phyloP scores from a whole-genome alignment of 1,284 basidiomycete species.

The Pisolithus thermaeus region DNA sequence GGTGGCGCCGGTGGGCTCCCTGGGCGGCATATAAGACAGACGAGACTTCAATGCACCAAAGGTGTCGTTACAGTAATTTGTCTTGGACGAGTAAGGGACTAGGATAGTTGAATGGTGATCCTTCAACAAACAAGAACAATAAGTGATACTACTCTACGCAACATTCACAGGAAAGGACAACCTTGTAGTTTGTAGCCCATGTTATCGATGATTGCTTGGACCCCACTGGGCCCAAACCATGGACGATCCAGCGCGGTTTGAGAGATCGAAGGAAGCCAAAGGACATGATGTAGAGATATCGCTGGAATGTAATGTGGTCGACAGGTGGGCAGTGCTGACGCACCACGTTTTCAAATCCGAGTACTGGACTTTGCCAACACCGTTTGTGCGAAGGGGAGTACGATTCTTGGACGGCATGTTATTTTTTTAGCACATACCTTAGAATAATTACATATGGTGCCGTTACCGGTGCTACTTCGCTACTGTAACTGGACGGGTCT shows the following conservation, averaged over 20 bases:
- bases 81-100: too few relatives aligned
- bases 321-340: slow-evolving; percentile 1
- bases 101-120: too few relatives aligned
- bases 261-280: slow-evolving; percentile 80
- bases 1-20: too few relatives aligned
- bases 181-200: slow-evolving; percentile 8
- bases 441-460: not conserved
- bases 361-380: slow-evolving; percentile 82
- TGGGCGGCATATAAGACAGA: too few relatives aligned
- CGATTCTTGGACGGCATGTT: slow-evolving; percentile 64
- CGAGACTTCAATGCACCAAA: too few relatives aligned
- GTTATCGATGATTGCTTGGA: slow-evolving; percentile 72
- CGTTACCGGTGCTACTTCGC: not conserved
- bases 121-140: slow-evolving; percentile 61
- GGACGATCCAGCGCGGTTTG: slow-evolving; percentile 68
- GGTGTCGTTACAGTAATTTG: too few relatives aligned
- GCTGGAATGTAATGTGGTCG: not conserved
- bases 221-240: slow-evolving; percentile 75
- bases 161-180: slow-evolving; percentile 77
- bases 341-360: slow-evolving; percentile 80
- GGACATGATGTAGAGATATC: slow-evolving; percentile 38
- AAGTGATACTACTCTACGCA: slow-evolving; percentile 58
- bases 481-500: too few relatives aligned
- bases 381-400: slow-evolving; percentile 82
- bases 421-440: too few relatives aligned